Evolutionary conservation across 768 basidiomycete species (phyloP), one percentile per base, ranked within the genome.

Genomic region (Austroboletus eburneus): DNA sequence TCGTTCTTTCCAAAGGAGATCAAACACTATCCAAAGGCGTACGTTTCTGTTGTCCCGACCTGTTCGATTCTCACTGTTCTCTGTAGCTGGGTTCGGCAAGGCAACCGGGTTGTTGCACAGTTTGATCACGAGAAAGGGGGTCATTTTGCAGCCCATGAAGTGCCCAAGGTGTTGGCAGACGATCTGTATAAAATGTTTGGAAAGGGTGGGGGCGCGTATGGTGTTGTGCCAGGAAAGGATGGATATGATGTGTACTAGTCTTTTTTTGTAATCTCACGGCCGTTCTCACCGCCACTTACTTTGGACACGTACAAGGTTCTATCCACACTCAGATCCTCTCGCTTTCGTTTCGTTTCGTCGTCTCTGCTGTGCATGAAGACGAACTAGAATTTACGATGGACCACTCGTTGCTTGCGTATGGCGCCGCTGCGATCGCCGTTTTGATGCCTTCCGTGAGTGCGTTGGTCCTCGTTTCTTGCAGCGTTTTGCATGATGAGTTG

Each of bases 161-260:
- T 54, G 35, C 79, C 81, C 0, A 65, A 72, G 4, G 60, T 61
- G 3, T 65, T 84, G 14, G 80, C 68, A 0, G 67, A 53, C 1
- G 81, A 81, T 53, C 40, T 83, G 39, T 64, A 74, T 24, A 73
- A 67, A 53, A 82, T 82, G 78, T 83, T 81, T 59, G 73, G 73
- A 30, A 74, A 67, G 46, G 73, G 68, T 9, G 76, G 78, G 0
- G 70, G 71, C 27, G 77, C 76, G 3, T 75, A 69, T 49, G 70
- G 70, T 2, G 73, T 78, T 14, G 73, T 81, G 8, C 46, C 64
- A 2, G 74, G 71, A 4, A 70, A 69, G 49, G 61, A 49, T 33
- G 79, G 78, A 2, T 78, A 75, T 59, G 46, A 51, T 35, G n/a
- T n/a, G n/a, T n/a, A n/a, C n/a, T n/a, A n/a, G n/a, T n/a, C n/a